Conservation (phyloP, 164 flowering plant species). For the Liriodendron chinense region DNA sequence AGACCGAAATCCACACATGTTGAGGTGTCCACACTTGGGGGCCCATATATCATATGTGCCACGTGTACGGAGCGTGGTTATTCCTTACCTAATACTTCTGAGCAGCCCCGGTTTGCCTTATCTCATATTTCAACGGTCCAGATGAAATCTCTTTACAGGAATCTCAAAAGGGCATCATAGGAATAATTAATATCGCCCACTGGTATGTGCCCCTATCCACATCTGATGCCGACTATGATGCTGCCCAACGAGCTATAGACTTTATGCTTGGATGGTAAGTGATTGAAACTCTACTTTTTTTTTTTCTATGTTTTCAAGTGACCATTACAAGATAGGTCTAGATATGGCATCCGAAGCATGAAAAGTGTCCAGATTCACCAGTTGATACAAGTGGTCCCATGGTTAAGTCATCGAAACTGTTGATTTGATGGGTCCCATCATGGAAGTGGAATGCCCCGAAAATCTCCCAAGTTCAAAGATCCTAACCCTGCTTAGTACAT, state of each 20-base stretch:
- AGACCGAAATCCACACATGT: no score
- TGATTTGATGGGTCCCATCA: neutral
- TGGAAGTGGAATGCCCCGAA: neutral
- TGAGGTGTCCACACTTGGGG: no score
- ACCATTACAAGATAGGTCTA: neutral
- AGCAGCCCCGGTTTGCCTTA: no score
- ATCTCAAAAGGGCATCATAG: slow-evolving; percentile 57
- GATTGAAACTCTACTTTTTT: neutral
- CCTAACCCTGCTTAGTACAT: no score
- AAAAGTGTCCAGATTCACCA: neutral
- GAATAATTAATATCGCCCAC: slow-evolving; percentile 37
- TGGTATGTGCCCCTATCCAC: slow-evolving; percentile 46
- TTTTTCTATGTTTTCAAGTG: neutral
- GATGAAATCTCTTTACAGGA: slow-evolving; percentile 25
- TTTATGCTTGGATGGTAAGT: slow-evolving; percentile 45
- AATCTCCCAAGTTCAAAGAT: no score
- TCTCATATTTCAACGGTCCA: no score
- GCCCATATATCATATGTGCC: no score
- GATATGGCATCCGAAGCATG: neutral
- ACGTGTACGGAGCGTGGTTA: no score
- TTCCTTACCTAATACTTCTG: no score
- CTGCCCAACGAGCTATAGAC: slow-evolving; percentile 51
- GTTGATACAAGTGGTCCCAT: neutral
- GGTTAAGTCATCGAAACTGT: neutral
- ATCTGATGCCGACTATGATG: slow-evolving; percentile 20